Base-by-base conservation (phyloP, 192 early-diverging fungal species). In the Backusella morwellensis region DNA sequence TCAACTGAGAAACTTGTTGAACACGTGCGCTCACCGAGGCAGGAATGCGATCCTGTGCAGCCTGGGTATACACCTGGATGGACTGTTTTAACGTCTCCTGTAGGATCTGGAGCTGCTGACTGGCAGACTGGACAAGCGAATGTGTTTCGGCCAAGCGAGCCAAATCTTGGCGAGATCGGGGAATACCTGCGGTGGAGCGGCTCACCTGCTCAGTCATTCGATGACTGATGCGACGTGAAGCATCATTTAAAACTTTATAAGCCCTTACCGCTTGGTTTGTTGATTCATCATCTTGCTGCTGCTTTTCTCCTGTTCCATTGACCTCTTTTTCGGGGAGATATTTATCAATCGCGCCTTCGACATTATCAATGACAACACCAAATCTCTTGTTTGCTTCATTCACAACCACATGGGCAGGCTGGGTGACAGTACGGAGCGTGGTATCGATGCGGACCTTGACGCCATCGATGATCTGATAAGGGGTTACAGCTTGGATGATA, bases 401-500 rank as follows among this genome's bases (percentile, higher is more conserved):
- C 32, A 90, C 88, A 47, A 88, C 85, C 35, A 86, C 84, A 66
- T 88, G 86, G 35, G 88, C 90, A 42, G 75, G 80, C 2, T 66
- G 23, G 26, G 72, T 70, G 47, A 81, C 67, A 32, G 42, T 77
- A 4, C 59, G 42, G 6, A 76, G 19, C 41, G 73, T 75, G 17
- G 52, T 67, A 44, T 81, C 80, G 29, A 81, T 26, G 29, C 50
- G 59, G 11, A 54, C 66, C 35, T 71, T 81, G 67, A 77, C 80
- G 17, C 72, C 72, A 59, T 77, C 80, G 81, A 88, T 77, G 82
- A 88, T 52, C 85, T 86, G 52, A 88, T 88, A 78, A 73, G 81
- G 82, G 73, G 84, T 87, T 44, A 92, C 85, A 12, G 83, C 79
- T 42, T 84, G 82, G 21, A 92, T 81, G 67, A 93, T 87, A 75